These are phyloP conservation scores for Rhodamnia argentea DNA, from an alignment of 345 rosid species.

Conservation along the genomic window DNA sequence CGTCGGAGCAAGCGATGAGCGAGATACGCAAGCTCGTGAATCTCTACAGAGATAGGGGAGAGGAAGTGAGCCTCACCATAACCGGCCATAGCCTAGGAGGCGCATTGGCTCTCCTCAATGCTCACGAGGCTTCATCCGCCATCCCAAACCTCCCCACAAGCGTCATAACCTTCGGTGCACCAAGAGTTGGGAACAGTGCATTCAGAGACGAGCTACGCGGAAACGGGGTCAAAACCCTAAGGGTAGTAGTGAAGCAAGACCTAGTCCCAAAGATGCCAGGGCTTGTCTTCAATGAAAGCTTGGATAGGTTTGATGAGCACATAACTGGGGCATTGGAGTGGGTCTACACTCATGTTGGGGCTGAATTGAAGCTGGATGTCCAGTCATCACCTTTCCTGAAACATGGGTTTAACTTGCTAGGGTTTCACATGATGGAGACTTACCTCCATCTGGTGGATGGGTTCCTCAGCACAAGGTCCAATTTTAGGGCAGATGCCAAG, in stretches of 20 bases:
- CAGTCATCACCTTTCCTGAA: conserved; percentile 26
- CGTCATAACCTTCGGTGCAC: conserved; percentile 27
- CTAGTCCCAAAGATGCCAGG: conserved; percentile 35
- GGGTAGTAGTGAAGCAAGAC: conserved; percentile 29
- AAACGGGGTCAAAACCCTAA: conserved; percentile 20
- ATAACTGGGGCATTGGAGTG: conserved; percentile 18
- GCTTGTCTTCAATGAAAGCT: conserved; percentile 15
- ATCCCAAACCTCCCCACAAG: conserved; percentile 10
- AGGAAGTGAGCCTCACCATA: conserved; percentile 29
- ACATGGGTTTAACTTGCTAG: conserved; percentile 11
- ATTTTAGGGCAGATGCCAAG: conserved; percentile 12
- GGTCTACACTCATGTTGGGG: conserved; percentile 37
- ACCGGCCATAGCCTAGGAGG: conserved; percentile 43
- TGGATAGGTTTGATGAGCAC: conserved; percentile 17
- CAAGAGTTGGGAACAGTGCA: conserved; percentile 30
- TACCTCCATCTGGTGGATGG: conserved; percentile 41
- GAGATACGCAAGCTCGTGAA: conserved; percentile 16
- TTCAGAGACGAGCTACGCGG: conserved; percentile 20
- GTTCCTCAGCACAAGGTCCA: neutral
- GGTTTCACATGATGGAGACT: conserved; percentile 22
- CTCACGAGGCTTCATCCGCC: conserved; percentile 16
- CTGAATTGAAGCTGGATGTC: conserved; percentile 16
- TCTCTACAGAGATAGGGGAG: conserved; percentile 11
- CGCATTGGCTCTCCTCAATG: conserved; percentile 30
- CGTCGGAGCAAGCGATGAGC: conserved; percentile 35